Percentiles rank a stretch among this genome's conserved stretches.
Conservation (phyloP, 78 protist genomes). For the Dictyostelium citrinum region DNA sequence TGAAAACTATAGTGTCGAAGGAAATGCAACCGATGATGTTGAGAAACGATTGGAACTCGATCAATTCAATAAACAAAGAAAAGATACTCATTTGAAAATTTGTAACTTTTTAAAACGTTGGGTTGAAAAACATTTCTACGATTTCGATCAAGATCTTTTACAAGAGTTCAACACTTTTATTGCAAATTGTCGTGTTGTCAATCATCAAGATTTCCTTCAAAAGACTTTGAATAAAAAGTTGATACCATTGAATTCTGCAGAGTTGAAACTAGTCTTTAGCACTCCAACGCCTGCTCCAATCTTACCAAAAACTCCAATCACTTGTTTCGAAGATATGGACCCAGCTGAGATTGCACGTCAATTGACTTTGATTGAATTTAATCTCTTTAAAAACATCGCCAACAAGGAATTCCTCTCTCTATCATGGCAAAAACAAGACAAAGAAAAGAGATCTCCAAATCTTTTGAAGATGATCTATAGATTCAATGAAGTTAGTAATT, state of each 20-base stretch:
- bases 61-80: conserved; percentile 44
- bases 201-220: conserved; percentile 10
- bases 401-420: conserved; percentile 81
- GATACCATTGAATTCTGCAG: neutral
- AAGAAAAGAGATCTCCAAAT: conserved; percentile 84
- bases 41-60: conserved; percentile 31
- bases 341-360: conserved; percentile 88
- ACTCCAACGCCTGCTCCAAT: conserved; percentile 36
- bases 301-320: conserved; percentile 21
- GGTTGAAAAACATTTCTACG: conserved; percentile 74
- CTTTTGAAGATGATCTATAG: conserved; percentile 85
- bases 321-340: conserved; percentile 35
- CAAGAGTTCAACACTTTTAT: conserved; percentile 47
- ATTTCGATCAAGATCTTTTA: conserved; percentile 58
- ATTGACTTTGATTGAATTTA: conserved; percentile 81
- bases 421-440: conserved; percentile 85
- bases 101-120: conserved; percentile 79
- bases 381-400: conserved; percentile 61
- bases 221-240: conserved; percentile 7
- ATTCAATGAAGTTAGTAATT: conserved; percentile 80
- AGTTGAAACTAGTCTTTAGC: neutral
- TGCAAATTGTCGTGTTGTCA: conserved; percentile 7
- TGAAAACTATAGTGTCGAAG: conserved; percentile 15
- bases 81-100: conserved; percentile 43
- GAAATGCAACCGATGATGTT: neutral